Evolutionary conservation across 163 green algal genomes (phyloP), one percentile per base, ranked within the genome.

Genomic region (Trebouxiophyceae sp.): DNA sequence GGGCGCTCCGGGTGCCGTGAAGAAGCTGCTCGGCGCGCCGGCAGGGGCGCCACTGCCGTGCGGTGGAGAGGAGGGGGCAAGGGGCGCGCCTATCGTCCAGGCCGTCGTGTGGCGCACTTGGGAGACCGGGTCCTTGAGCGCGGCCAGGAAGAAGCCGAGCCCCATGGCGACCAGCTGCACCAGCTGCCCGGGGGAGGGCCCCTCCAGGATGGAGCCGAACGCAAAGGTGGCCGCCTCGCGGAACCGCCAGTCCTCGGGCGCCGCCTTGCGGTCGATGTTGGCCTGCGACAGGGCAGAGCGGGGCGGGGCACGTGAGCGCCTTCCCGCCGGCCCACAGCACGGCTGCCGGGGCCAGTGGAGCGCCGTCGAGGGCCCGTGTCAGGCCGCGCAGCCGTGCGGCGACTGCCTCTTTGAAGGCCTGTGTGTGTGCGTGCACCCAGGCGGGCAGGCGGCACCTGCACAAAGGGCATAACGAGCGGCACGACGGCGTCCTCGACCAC

Each of bases 171-270:
- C 87, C 28, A 95, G 83, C 22, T 77, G 67, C 29, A 70, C 69
- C 34, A 98, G 78, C 24, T 78, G 70, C 19, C 75, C 69, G 20
- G 71, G 68, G 22, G 63, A 63, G 1, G 92, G 89, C 1, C 93
- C 94, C 67, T 99, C 92, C 63, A 99, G 77, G 56, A 99, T 95
- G 50, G 81, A 89, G 29, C 94, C 92, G 79, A 99, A 97, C 1
- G 93, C 94, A 77, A 95, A 95, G 20, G 91, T 96, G 26, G 94
- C 93, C 5, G 90, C 93, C 73, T 99, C 94, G 3, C 93, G 73
- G 29, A 71, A 71, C 12, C 88, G 84, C 94, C 94, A 99, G 73
- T 95, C 87, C 28, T 90, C 84, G 28, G 82, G 73, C 5, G 27
- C 67, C 4, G 65, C 70, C 50, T 79, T 83, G 59, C 88, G 87